phyloP scores from a whole-genome alignment of 2,329 filamentous ascomycete genomes.

The Aspergillus japonicus region DNA sequence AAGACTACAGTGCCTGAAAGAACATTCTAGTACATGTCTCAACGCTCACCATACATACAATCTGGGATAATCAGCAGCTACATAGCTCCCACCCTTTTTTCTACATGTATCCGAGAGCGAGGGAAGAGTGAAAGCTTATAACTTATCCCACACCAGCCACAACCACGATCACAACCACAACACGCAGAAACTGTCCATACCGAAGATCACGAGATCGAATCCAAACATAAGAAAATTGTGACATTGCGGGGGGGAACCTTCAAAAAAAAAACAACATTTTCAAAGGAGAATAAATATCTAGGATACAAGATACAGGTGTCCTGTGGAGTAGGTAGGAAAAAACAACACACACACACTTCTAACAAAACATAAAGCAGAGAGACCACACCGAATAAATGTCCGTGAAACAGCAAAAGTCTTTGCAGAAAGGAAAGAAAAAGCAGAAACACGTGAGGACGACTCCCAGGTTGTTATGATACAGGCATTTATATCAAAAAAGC shows the following conservation, averaged over 20 bases:
- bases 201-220: conserved; percentile 10
- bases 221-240: conserved; percentile 39
- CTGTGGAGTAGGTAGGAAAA: conserved; percentile 19
- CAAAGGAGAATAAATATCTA: conserved; percentile 42
- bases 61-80: too few species aligned
- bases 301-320: conserved; percentile 44
- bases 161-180: not conserved
- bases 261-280: conserved; percentile 41
- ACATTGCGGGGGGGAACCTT: conserved; percentile 32
- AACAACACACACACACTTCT: conserved; percentile 26
- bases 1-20: too few species aligned
- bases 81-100: too few species aligned
- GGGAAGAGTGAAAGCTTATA: too few species aligned
- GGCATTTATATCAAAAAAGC: conserved; percentile 25
- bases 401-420: not conserved
- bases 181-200: not conserved
- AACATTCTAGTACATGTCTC: too few species aligned
- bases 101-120: too few species aligned
- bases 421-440: conserved; percentile 24
- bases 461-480: conserved; percentile 20
- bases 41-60: too few species aligned
- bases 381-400: conserved; percentile 26
- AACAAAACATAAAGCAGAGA: conserved; percentile 35
- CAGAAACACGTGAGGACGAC: conserved; percentile 25
- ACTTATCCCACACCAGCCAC: too few species aligned